A percentile compares a stretch with the other conserved stretches of the same genome.
These are phyloP conservation scores for Macrocystidia cucumis DNA, from an alignment of 1,284 basidiomycete genomes.

Conservation along the genomic window DNA sequence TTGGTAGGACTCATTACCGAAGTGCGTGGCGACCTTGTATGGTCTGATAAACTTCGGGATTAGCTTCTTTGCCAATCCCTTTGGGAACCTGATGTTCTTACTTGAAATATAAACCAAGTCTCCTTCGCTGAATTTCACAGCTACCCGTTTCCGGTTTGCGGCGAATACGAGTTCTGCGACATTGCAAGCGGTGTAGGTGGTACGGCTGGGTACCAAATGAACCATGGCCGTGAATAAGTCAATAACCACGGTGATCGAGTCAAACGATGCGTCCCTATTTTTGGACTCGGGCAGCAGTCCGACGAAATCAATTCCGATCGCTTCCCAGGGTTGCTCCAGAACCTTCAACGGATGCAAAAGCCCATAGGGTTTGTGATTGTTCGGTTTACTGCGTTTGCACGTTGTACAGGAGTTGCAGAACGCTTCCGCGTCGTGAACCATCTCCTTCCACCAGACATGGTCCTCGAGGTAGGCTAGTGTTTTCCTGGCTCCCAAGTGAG, in stretches of 20 bases:
- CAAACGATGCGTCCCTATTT: conserved; percentile 10
- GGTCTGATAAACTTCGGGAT: conserved; percentile 13
- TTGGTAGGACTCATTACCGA: conserved; percentile 18
- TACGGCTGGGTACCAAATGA: conserved; percentile 21
- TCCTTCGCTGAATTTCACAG: conserved; percentile 12
- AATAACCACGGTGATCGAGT: conserved; percentile 21
- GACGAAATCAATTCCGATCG: conserved; percentile 30
- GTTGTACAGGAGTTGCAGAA: conserved; percentile 21
- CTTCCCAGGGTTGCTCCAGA: conserved; percentile 22
- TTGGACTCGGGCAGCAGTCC: no score
- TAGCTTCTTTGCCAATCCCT: conserved; percentile 12
- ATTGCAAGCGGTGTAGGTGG: conserved; percentile 23
- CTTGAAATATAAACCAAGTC: conserved; percentile 25
- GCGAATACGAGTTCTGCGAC: conserved; percentile 29
- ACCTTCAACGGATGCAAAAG: conserved; percentile 22
- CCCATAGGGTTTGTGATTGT: conserved; percentile 22
- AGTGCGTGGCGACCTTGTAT: conserved; percentile 13
- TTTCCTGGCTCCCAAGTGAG: conserved; percentile 23
- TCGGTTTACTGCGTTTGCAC: conserved; percentile 19
- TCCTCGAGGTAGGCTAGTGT: conserved; percentile 20
- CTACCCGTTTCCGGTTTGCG: conserved; percentile 17
- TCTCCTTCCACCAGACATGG: conserved; percentile 25
- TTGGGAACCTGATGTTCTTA: conserved; percentile 15
- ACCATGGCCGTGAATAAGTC: conserved; percentile 19
- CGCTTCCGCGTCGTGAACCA: conserved; percentile 15